phyloP scores from a whole-genome alignment of 2,329 filamentous ascomycete species.

The Diaporthe destruens region DNA sequence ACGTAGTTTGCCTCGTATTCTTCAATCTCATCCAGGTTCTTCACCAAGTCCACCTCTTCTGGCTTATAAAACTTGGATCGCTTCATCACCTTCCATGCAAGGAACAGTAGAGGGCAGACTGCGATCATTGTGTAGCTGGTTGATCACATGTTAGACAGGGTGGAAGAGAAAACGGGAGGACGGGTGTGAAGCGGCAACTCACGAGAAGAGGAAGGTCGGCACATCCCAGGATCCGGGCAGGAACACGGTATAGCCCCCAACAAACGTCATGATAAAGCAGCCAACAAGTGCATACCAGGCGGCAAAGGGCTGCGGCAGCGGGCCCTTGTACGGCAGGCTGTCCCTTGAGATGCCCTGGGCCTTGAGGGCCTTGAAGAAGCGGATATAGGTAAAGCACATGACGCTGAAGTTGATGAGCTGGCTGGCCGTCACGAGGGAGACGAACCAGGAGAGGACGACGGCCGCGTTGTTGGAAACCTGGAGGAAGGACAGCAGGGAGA shows the following conservation, averaged over 20 bases:
- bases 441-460: slow-evolving; percentile 56
- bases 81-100: slow-evolving; percentile 76
- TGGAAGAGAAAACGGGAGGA: background rate
- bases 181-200: slow-evolving; percentile 36
- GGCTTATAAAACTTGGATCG: slow-evolving; percentile 68
- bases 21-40: slow-evolving; percentile 71
- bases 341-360: slow-evolving; percentile 35
- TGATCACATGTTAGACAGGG: background rate
- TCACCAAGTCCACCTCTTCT: slow-evolving; percentile 70
- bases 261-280: slow-evolving; percentile 63
- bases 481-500: slow-evolving; percentile 54
- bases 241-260: slow-evolving; percentile 67
- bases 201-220: slow-evolving; percentile 51
- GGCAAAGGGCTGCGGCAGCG: slow-evolving; percentile 56
- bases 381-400: slow-evolving; percentile 60
- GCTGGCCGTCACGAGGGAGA: slow-evolving; percentile 53
- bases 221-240: slow-evolving; percentile 49
- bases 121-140: slow-evolving; percentile 50
- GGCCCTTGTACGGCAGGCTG: slow-evolving; percentile 37
- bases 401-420: slow-evolving; percentile 59
- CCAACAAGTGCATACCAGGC: slow-evolving; percentile 63
- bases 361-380: slow-evolving; percentile 49
- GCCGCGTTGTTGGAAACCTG: slow-evolving; percentile 54
- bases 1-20: slow-evolving; percentile 55
- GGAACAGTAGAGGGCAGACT: slow-evolving; percentile 61